Evolutionary conservation across 2,329 filamentous ascomycete genomes (phyloP).

Genomic region (Ophiostoma fasciatum): DNA sequence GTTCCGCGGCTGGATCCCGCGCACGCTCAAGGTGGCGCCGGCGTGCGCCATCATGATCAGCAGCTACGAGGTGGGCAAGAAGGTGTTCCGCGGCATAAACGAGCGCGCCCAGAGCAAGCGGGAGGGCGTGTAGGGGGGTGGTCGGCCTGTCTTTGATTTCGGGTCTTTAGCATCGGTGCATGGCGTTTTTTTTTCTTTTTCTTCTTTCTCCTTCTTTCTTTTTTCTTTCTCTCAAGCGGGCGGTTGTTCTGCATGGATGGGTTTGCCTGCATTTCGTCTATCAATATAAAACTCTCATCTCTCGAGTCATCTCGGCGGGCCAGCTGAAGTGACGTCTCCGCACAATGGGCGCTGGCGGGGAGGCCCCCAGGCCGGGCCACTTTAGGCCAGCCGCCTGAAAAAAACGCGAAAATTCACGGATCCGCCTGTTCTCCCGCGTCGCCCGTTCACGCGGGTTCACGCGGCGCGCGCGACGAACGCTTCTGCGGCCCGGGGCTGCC

Average conservation of each 20-base stretch:
- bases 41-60: conserved; percentile 99
- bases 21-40: conserved; percentile 87
- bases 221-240: no score
- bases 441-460: no score
- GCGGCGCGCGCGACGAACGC: no score
- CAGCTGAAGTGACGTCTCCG: conserved; percentile 1
- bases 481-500: no score
- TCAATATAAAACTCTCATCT: no score
- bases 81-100: conserved; percentile 66
- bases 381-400: not conserved
- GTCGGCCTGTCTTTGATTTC: not conserved
- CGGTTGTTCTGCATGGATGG: no score
- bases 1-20: conserved; percentile 82
- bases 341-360: not conserved
- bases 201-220: not conserved
- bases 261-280: no score
- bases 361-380: not conserved
- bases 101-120: conserved; percentile 26
- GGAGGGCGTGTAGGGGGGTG: not conserved
- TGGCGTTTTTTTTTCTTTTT: not conserved
- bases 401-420: conserved; percentile 11
- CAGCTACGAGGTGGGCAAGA: conserved; percentile 92
- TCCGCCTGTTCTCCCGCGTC: conserved; percentile 21
- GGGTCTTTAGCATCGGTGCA: not conserved
- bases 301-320: no score